Evolutionary conservation across 2,329 filamentous ascomycete genomes (phyloP).

Genomic region (Hypoxylon sp.): DNA sequence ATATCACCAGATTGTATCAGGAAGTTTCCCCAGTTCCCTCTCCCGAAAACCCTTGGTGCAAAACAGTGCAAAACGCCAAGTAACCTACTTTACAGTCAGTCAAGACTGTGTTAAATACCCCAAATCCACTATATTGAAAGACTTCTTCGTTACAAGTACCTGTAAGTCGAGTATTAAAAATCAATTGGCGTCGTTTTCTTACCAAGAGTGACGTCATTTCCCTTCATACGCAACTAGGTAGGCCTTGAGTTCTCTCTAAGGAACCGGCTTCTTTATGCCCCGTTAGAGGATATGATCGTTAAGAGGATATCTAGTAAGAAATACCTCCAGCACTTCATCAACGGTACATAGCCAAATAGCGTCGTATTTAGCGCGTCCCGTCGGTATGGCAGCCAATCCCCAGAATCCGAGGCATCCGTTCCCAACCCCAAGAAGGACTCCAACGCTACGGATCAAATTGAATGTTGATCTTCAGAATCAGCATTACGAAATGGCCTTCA

Average conservation of each 20-base stretch:
- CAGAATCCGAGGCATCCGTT: background rate
- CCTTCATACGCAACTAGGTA: background rate
- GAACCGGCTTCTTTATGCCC: background rate
- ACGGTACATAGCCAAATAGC: background rate
- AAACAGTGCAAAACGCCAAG: conserved; percentile 11
- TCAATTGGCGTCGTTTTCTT: background rate
- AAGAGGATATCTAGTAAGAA: background rate
- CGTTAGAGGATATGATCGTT: background rate
- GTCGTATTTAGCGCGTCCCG: conserved; percentile 18
- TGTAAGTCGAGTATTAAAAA: background rate
- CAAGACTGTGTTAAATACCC: background rate
- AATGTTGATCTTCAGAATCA: background rate
- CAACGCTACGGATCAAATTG: background rate
- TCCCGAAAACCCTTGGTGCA: background rate
- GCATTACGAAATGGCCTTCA: background rate
- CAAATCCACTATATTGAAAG: background rate
- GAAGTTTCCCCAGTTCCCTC: background rate
- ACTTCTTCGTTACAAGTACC: background rate
- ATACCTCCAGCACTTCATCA: background rate
- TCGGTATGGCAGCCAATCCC: conserved; percentile 8
- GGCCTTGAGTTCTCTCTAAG: background rate
- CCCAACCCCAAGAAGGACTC: background rate
- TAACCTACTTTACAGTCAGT: background rate
- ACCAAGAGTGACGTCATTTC: background rate
- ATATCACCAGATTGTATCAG: background rate